phyloP scores from a whole-genome alignment of 768 basidiomycete species.

The Cystobasidium ongulense region DNA sequence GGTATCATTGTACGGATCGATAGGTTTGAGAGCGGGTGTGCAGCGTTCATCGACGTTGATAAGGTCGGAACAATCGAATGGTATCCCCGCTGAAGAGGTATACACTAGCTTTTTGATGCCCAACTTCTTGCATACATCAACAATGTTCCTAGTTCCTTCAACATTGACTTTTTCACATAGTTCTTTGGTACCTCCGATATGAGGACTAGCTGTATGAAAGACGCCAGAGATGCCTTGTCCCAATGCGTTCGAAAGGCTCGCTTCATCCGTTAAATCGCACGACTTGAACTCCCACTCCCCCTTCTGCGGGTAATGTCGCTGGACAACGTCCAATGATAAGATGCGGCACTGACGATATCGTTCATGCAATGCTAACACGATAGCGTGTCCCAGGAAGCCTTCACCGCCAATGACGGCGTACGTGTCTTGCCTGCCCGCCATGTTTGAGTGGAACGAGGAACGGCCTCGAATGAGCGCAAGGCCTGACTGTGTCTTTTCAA shows the following conservation, averaged over 20 bases:
- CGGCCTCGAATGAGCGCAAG: neutral
- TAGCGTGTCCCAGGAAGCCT: conserved; percentile 81
- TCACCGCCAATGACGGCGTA: conserved; percentile 75
- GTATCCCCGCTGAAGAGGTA: conserved; percentile 84
- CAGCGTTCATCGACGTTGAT: conserved; percentile 82
- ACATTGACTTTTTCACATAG: conserved; percentile 91
- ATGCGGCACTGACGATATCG: conserved; percentile 63
- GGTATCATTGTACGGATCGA: conserved; percentile 89
- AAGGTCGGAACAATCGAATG: conserved; percentile 73
- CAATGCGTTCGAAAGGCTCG: conserved; percentile 63
- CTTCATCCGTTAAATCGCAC: conserved; percentile 75
- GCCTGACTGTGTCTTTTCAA: neutral
- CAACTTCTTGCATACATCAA: conserved; percentile 65
- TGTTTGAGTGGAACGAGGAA: neutral
- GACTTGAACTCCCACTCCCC: conserved; percentile 59
- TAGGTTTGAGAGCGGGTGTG: conserved; percentile 60
- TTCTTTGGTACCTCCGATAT: conserved; percentile 52
- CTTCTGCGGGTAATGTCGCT: conserved; percentile 54
- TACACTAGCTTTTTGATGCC: conserved; percentile 81
- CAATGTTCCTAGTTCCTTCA: conserved; percentile 74
- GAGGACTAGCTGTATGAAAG: conserved; percentile 84
- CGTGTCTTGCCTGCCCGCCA: neutral
- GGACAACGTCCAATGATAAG: conserved; percentile 82
- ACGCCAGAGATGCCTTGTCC: conserved; percentile 75
- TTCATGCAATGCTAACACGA: conserved; percentile 73